Evolutionary conservation across 2,329 filamentous ascomycete species (phyloP).

Genomic region (Aplosporella prunicola): DNA sequence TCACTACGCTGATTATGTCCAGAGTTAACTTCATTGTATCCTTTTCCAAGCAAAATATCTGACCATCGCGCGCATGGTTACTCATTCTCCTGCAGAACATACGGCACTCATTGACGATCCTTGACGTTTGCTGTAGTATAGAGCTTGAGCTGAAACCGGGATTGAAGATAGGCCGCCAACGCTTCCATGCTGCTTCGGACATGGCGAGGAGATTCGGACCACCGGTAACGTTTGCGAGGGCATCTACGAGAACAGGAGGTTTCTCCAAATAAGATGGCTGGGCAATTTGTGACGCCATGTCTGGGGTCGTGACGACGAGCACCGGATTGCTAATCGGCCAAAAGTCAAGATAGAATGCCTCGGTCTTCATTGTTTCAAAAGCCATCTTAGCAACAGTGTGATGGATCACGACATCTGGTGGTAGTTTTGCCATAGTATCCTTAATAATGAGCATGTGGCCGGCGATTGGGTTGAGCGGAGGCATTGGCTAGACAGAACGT

Average conservation of each 20-base stretch:
- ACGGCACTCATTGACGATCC: constrained; percentile 26
- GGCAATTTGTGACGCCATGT: constrained; percentile 18
- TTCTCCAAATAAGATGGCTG: background rate
- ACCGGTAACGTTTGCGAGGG: background rate
- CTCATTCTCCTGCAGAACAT: constrained; percentile 21
- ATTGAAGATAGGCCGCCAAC: constrained; percentile 12
- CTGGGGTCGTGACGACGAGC: constrained; percentile 29
- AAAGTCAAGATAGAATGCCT: constrained; percentile 39
- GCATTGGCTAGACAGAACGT: too few species aligned
- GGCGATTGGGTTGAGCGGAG: too few species aligned
- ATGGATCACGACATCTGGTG: too few species aligned
- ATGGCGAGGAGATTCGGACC: constrained; percentile 20
- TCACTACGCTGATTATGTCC: constrained; percentile 20
- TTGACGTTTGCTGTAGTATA: constrained; percentile 21
- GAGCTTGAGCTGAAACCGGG: constrained; percentile 26
- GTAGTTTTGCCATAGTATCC: too few species aligned
- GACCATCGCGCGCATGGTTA: constrained; percentile 15
- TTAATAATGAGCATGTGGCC: too few species aligned
- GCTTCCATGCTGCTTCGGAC: constrained; percentile 11
- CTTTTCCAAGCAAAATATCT: constrained; percentile 21
- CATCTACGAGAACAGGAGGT: background rate
- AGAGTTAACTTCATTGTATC: constrained; percentile 17
- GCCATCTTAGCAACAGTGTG: too few species aligned
- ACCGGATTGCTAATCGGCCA: constrained; percentile 32
- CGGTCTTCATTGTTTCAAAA: too few species aligned